These are phyloP conservation scores for Neofusicoccum parvum DNA, from an alignment of 2,329 filamentous ascomycete species.

Conservation along the genomic window DNA sequence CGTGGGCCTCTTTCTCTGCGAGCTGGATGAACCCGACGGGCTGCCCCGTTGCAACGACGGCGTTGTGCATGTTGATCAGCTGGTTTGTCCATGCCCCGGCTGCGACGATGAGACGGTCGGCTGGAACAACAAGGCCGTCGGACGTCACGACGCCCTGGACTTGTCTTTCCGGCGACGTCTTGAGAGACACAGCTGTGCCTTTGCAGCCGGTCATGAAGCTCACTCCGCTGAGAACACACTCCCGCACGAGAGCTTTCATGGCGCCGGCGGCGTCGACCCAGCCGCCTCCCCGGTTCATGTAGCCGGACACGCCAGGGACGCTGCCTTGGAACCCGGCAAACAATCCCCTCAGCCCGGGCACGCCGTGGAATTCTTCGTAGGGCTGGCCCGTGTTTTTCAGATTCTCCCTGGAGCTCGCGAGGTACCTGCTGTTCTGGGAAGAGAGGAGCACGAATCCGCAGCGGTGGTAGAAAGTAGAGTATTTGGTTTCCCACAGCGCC, in stretches of 20 bases:
- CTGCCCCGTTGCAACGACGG: constrained; percentile 21
- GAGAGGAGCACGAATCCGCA: background rate
- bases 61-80: constrained; percentile 22
- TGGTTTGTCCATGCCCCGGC: constrained; percentile 32
- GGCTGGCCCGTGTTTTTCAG: background rate
- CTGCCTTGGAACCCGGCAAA: background rate
- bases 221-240: too few species aligned
- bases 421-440: background rate
- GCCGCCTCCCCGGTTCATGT: constrained; percentile 24
- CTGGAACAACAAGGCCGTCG: too few species aligned
- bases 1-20: background rate
- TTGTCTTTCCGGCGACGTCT: too few species aligned
- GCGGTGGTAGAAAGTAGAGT: background rate
- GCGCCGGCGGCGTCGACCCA: constrained; percentile 28
- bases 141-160: too few species aligned
- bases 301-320: constrained; percentile 19
- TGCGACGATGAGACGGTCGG: constrained; percentile 28
- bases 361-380: background rate
- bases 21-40: constrained; percentile 24
- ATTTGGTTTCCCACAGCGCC: background rate
- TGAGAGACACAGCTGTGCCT: constrained; percentile 21
- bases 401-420: background rate
- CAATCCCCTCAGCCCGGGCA: too few species aligned
- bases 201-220: too few species aligned
- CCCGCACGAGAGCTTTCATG: constrained; percentile 5